Evolutionary conservation across 169 alveolate genomes (phyloP), one percentile per base, ranked within the genome.

Genomic region (Eimeria maxima): DNA sequence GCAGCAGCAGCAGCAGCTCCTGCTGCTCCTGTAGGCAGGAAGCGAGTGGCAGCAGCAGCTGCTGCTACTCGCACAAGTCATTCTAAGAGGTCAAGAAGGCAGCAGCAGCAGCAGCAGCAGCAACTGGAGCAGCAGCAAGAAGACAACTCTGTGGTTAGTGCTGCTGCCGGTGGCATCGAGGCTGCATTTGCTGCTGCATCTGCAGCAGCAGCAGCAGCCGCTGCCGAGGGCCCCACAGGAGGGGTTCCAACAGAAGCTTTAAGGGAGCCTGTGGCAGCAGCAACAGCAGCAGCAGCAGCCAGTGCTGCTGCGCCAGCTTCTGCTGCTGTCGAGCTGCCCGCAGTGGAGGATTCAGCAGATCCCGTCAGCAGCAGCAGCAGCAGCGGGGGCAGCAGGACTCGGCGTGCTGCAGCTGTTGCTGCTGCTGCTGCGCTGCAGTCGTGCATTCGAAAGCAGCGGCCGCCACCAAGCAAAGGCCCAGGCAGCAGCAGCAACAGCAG

Each of bases 381-480:
- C 92, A 13, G 76, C 57, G 44, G 89, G 29, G 27, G 71, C 44
- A 57, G 92, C 92, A 55, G 50, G 89, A 14, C 45, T 44, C 50
- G 67, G 16, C 89, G 89, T 53, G 67, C 67, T 80, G 60, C 89
- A 4, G 89, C 89, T 7, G 89, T 55, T 80, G 69, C 89, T 20
- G 89, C 89, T 44, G 89, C 69, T 83, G 92, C 92, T 83, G 74
- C 92, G 13, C 29, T 83, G 92, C 92, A 83, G 22, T 38, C 76
- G 57, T 44, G 74, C 22, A 53, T 24, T 53, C 60, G 74, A 33
- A 50, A 33, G 29, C 92, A 44, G 33, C 74, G 92, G 5, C 22
- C n/a, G 22, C 33, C 24, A 45, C 92, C 76, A n/a, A 53, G n/a
- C 53, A 83, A 42, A 55, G 29, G 27, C 24, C 16, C 57, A 29